These are phyloP conservation scores for Fusarium cicatricum DNA, from an alignment of 2,329 filamentous ascomycete genomes.

Conservation along the genomic window DNA sequence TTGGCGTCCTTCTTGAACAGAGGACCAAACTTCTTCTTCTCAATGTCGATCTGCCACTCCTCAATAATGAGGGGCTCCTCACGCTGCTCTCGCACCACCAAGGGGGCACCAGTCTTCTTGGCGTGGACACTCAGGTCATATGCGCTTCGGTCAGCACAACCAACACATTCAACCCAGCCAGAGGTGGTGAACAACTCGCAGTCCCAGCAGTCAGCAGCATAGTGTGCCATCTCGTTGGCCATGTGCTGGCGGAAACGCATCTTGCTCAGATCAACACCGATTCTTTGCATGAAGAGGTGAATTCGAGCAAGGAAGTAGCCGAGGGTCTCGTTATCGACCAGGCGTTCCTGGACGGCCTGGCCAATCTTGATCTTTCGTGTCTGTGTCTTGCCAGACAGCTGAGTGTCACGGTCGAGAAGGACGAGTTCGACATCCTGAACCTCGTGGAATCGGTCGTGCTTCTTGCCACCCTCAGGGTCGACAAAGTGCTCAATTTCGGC, in stretches of 20 bases:
- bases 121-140: conserved; percentile 94
- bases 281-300: conserved; percentile 85
- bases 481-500: conserved; percentile 99
- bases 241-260: conserved; percentile 98
- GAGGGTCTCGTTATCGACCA: conserved; percentile 97
- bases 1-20: conserved; percentile 95
- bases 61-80: conserved; percentile 81
- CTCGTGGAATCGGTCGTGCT: conserved; percentile 86
- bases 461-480: conserved; percentile 93
- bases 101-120: conserved; percentile 87
- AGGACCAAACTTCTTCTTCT: conserved; percentile 96
- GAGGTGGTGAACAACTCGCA: conserved; percentile 90
- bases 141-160: conserved; percentile 93
- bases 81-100: conserved; percentile 84
- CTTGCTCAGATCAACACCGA: conserved; percentile 88
- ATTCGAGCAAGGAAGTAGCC: conserved; percentile 98
- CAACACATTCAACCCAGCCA: conserved; percentile 98
- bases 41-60: conserved; percentile 86
- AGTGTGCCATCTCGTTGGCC: conserved; percentile 81
- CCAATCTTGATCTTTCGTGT: conserved; percentile 80
- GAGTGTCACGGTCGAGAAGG: conserved; percentile 84
- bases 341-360: conserved; percentile 80
- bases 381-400: conserved; percentile 84
- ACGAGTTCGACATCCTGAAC: conserved; percentile 85
- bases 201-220: conserved; percentile 98